Conservation (phyloP, 257 asterid species). For the Knoxia roxburghii region DNA sequence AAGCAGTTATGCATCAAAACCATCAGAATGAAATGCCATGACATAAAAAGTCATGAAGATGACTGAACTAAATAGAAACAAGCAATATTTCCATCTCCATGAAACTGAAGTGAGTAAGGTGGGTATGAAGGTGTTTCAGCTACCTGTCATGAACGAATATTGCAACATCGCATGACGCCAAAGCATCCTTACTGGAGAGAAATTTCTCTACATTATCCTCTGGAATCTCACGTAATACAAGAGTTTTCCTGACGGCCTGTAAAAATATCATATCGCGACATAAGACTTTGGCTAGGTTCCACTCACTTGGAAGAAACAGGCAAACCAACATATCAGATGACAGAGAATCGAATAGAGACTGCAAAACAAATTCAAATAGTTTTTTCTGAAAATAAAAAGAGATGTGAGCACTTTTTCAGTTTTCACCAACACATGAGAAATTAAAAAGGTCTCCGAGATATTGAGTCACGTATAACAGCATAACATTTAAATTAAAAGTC, state of each 20-base stretch:
- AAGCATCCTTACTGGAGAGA: conserved; percentile 63
- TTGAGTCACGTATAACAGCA: not conserved
- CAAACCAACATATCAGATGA: not conserved
- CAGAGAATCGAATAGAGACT: not conserved
- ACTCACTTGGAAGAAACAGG: not conserved
- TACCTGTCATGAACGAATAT: conserved; percentile 96
- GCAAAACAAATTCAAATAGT: not conserved
- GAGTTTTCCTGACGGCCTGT: conserved; percentile 76
- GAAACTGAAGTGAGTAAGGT: not conserved
- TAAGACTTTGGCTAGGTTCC: not conserved
- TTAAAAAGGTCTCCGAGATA: not conserved
- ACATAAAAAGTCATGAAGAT: not conserved
- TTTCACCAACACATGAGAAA: too few species aligned
- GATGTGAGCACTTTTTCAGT: not conserved
- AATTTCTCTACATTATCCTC: conserved; percentile 68
- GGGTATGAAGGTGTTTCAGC: conserved; percentile 14
- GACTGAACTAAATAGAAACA: not conserved
- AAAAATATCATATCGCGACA: not conserved
- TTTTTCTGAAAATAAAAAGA: too few species aligned
- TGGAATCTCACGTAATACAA: conserved; percentile 78
- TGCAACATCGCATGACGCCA: conserved; percentile 88
- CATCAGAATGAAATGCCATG: not conserved
- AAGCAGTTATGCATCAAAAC: not conserved
- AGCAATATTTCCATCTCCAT: not conserved
- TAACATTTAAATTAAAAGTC: not conserved